Evolutionary conservation across 129 eudicot species (phyloP), one percentile per base, ranked within the genome.

Genomic region (Escallonia herrerae): DNA sequence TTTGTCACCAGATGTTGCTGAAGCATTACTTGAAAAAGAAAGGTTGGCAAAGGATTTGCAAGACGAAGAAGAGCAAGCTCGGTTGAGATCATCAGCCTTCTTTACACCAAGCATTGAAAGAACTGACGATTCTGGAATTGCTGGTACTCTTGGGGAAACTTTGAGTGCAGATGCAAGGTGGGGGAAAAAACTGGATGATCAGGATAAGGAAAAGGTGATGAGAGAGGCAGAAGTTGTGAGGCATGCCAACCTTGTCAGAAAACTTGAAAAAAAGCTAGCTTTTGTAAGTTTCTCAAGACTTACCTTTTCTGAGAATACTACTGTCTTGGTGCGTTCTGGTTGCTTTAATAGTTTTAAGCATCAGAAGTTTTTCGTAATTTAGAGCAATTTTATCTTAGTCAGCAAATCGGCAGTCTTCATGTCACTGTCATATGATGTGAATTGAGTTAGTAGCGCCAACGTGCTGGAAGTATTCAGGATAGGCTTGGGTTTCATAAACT

Each of bases 21-120:
- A 88, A 79, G 87, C 78, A 46, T 76, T 93, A 63, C 60, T 93
- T 65, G 95, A 88, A 63, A 85, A 90, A 46, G 98, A 93, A 77
- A 79, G 80, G 45, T 52, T 85, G 72, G 95, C 95, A 7, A 88
- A 63, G 78, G 55, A 87, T 61, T 76, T 93, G 64, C 96, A 93
- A 75, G 96, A 93, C 45, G 83, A 88, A 66, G 98, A 93, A 81
- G 98, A 93, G 73, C 83, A 79, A 22, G 98, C 96, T 15, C 83
- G 98, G 37, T 79, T 82, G 63, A 77, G 82, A 76, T 89, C 96
- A 33, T 83, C 87, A 38, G 65, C 89, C 15, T 75, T 77, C 37
- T 73, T 81, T 64, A 75, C 67, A 59, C 79, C 81, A 9, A 77
- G 54, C 71, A 45, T 68, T 56, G 89, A 74, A 73, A 67, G 62